Percentiles rank a stretch among this genome's conserved stretches.
These are phyloP conservation scores for Talaromyces adpressus DNA, from an alignment of 495 filamentous ascomycete genomes.

Conservation along the genomic window DNA sequence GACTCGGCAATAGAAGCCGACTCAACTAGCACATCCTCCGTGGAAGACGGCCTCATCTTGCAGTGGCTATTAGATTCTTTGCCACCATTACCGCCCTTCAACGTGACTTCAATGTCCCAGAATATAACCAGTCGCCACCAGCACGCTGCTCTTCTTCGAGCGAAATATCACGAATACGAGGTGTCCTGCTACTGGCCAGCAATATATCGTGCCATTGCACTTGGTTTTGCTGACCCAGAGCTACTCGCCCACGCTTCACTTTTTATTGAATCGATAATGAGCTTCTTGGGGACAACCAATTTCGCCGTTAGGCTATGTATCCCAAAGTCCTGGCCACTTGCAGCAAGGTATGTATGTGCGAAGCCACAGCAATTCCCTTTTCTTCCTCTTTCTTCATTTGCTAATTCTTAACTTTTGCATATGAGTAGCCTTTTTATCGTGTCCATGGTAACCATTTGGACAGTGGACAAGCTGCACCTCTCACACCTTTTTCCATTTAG, in stretches of 20 bases:
- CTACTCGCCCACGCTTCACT: background rate
- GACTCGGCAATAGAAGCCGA: background rate
- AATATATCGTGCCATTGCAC: constrained; percentile 5
- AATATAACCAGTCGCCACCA: constrained; percentile 2
- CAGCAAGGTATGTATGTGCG: constrained; percentile 1
- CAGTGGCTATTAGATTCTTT: constrained; percentile 2
- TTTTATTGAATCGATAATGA: constrained; percentile 2
- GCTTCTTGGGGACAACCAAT: constrained; percentile 2
- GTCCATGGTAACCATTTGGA: constrained; percentile 5
- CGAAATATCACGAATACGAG: constrained; percentile 3
- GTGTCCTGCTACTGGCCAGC: background rate
- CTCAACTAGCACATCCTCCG: background rate
- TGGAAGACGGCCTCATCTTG: background rate
- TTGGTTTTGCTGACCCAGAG: background rate
- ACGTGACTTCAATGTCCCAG: background rate
- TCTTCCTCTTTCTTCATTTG: background rate
- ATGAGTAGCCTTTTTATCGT: background rate
- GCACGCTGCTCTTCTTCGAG: constrained; percentile 3
- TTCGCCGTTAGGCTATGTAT: background rate
- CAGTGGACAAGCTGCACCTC: constrained; percentile 1
- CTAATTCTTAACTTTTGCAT: constrained; percentile 1
- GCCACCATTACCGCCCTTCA: constrained; percentile 3
- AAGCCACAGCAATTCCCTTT: background rate
- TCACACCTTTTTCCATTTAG: background rate
- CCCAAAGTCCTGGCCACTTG: constrained; percentile 1